Evolutionary conservation across 2,329 filamentous ascomycete genomes (phyloP).

Genomic region (Aspergillus quadrilineatus): DNA sequence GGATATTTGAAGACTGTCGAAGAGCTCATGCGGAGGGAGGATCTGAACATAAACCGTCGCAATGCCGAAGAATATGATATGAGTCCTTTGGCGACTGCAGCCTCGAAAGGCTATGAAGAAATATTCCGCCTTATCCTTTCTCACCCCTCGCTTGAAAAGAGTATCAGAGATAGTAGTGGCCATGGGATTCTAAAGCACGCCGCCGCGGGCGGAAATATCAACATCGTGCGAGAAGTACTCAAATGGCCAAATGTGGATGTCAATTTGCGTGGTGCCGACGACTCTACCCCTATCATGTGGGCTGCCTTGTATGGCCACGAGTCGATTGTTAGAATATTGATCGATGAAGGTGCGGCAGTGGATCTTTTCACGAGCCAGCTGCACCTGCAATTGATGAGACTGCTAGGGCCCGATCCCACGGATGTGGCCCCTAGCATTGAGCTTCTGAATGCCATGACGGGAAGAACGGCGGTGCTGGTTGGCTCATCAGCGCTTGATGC

Average conservation of each 20-base stretch:
- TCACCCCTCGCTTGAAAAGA: neutral
- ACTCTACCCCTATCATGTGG: slow-evolving; percentile 1
- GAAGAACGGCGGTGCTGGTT: neutral
- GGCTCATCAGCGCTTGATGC: slow-evolving; percentile 7
- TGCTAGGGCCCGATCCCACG: neutral
- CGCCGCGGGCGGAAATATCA: neutral
- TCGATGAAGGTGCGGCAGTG: neutral
- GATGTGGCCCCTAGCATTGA: neutral
- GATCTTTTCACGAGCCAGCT: neutral
- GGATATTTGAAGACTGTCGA: neutral
- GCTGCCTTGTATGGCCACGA: neutral
- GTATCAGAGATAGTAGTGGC: neutral
- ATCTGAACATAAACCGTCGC: neutral
- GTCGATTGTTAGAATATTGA: neutral
- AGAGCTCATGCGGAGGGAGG: neutral
- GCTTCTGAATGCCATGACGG: neutral
- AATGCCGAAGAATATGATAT: neutral
- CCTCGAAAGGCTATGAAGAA: neutral
- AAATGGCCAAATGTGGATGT: neutral
- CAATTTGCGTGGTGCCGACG: neutral
- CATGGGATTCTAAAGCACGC: neutral
- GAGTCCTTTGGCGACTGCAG: neutral
- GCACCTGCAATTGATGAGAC: neutral
- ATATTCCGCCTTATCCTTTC: neutral
- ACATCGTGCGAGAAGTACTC: neutral